These are phyloP conservation scores for Fusarium sp. DNA, from an alignment of 2,329 filamentous ascomycete genomes.

Conservation along the genomic window DNA sequence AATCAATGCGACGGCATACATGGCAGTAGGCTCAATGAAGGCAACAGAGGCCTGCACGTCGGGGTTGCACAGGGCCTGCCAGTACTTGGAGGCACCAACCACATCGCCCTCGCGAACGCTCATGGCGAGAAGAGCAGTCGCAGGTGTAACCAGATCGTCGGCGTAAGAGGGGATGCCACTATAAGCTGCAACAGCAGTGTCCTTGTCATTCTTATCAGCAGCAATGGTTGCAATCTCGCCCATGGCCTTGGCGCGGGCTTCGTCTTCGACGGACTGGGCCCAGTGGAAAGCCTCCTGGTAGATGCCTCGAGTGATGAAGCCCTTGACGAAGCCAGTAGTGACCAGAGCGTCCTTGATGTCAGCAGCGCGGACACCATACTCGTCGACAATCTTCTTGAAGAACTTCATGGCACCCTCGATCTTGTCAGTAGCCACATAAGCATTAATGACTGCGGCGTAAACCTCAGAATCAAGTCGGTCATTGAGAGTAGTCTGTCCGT, in stretches of 20 bases:
- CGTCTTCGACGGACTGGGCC: constrained; percentile 73
- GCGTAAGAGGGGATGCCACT: constrained; percentile 67
- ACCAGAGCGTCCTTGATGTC: constrained; percentile 80
- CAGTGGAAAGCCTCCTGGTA: constrained; percentile 81
- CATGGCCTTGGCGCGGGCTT: constrained; percentile 73
- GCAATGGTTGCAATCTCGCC: constrained; percentile 80
- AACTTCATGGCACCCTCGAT: constrained; percentile 86
- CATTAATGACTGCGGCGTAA: constrained; percentile 91
- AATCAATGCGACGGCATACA: constrained; percentile 91
- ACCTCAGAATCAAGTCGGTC: constrained; percentile 84
- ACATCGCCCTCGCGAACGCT: constrained; percentile 87
- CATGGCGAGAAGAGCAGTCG: constrained; percentile 87
- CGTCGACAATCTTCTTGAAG: constrained; percentile 80
- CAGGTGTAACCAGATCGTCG: constrained; percentile 67
- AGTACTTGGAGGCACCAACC: constrained; percentile 81
- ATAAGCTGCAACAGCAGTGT: constrained; percentile 77
- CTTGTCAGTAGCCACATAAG: constrained; percentile 86
- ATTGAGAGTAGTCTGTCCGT: constrained; percentile 75
- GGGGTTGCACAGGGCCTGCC: constrained; percentile 77
- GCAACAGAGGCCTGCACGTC: constrained; percentile 70
- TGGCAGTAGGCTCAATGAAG: constrained; percentile 88
- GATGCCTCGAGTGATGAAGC: constrained; percentile 77
- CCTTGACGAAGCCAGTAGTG: constrained; percentile 81
- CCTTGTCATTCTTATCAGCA: constrained; percentile 81
- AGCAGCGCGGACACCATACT: constrained; percentile 68